These are phyloP conservation scores for Pharnaceum exiguum DNA, from an alignment of 148 eudicot genomes.

Conservation along the genomic window DNA sequence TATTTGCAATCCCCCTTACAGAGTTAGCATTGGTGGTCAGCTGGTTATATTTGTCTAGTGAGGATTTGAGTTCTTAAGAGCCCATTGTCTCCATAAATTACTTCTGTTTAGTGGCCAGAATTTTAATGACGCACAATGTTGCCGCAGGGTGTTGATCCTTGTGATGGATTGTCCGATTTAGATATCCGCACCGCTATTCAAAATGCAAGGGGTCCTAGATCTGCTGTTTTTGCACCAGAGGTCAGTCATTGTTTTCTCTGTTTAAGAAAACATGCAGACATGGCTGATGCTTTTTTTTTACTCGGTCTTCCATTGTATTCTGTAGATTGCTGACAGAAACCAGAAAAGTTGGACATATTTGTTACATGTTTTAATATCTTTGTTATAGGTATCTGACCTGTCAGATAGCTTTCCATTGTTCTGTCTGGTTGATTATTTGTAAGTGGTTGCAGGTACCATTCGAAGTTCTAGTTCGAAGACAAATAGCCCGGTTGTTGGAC, in stretches of 20 bases:
- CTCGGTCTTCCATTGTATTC: not conserved
- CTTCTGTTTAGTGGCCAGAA: not conserved
- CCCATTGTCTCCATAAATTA: not conserved
- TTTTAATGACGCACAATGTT: slow-evolving; percentile 1
- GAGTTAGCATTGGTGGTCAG: not conserved
- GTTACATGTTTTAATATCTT: too few relatives aligned
- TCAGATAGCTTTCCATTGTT: not conserved
- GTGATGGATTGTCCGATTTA: slow-evolving; percentile 86
- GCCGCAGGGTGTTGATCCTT: slow-evolving; percentile 89
- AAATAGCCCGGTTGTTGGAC: slow-evolving; percentile 83
- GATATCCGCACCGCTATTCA: slow-evolving; percentile 92
- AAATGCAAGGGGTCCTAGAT: slow-evolving; percentile 92
- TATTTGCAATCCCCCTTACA: not conserved
- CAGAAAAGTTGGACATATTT: not conserved
- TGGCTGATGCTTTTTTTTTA: not conserved
- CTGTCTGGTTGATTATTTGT: slow-evolving; percentile 5
- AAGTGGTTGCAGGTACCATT: slow-evolving; percentile 33
- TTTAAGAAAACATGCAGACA: not conserved
- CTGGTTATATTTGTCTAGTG: too few relatives aligned
- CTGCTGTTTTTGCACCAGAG: slow-evolving; percentile 82
- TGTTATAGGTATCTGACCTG: slow-evolving; percentile 7
- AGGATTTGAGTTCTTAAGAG: too few relatives aligned
- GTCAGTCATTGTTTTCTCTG: slow-evolving; percentile 25
- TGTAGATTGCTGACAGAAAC: not conserved
- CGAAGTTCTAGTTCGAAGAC: slow-evolving; percentile 67